These are phyloP conservation scores for Tardiomyces blankii DNA, from an alignment of 1,139 yeast species.

Conservation along the genomic window DNA sequence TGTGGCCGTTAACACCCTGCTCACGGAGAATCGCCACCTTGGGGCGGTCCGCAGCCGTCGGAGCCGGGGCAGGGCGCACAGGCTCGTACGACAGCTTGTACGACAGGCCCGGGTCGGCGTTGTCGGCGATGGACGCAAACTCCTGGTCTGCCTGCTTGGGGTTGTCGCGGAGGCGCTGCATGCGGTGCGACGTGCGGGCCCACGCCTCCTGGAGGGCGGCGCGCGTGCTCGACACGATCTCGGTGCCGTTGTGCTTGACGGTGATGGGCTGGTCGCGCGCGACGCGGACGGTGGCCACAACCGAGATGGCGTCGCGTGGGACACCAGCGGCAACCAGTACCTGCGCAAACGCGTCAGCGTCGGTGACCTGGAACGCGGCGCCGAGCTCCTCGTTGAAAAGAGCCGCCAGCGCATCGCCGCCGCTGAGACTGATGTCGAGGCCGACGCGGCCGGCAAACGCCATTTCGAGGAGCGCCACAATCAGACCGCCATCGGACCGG, in stretches of 20 bases:
- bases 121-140: slow-evolving; percentile 60
- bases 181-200: slow-evolving; percentile 81
- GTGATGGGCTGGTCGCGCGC: slow-evolving; percentile 41
- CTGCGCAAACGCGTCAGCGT: slow-evolving; percentile 40
- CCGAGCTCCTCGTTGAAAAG: slow-evolving; percentile 93
- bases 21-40: slow-evolving; percentile 95
- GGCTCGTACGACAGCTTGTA: slow-evolving; percentile 61
- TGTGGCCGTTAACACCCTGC: slow-evolving; percentile 97
- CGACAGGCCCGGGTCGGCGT: slow-evolving; percentile 80
- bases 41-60: slow-evolving; percentile 45
- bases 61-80: slow-evolving; percentile 21
- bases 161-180: slow-evolving; percentile 90
- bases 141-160: slow-evolving; percentile 88
- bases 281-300: slow-evolving; percentile 55
- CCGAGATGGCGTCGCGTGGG: slow-evolving; percentile 40
- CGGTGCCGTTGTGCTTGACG: slow-evolving; percentile 37
- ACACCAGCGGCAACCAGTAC: slow-evolving; percentile 51
- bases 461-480: slow-evolving; percentile 84
- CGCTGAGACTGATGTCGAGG: slow-evolving; percentile 33
- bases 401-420: slow-evolving; percentile 17
- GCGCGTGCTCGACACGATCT: slow-evolving; percentile 46
- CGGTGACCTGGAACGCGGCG: slow-evolving; percentile 81
- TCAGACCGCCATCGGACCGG: slow-evolving; percentile 93
- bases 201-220: slow-evolving; percentile 70
- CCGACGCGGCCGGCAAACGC: slow-evolving; percentile 95